These are phyloP conservation scores for Pseudozyma tsukubaensis DNA, from an alignment of 1,284 basidiomycete genomes.

Conservation along the genomic window DNA sequence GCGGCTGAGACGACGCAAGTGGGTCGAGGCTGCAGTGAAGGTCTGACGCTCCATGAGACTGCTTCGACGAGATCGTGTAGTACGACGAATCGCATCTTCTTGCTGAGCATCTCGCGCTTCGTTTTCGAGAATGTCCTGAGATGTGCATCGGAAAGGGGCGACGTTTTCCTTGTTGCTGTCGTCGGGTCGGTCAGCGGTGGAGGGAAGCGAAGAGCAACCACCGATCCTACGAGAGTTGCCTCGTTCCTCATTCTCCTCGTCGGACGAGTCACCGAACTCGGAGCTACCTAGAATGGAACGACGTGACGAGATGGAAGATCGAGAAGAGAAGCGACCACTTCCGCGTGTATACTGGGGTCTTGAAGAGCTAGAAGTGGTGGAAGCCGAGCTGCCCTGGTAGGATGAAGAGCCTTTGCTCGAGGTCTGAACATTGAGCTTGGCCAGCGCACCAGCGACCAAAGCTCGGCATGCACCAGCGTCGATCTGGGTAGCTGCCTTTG, in stretches of 20 bases:
- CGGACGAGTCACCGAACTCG: slow-evolving; percentile 45
- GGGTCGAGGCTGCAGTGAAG: slow-evolving; percentile 14
- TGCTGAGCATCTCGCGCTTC: slow-evolving; percentile 51
- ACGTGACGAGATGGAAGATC: slow-evolving; percentile 28
- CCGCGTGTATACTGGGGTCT: slow-evolving; percentile 22
- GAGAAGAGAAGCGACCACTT: slow-evolving; percentile 30
- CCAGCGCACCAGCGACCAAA: slow-evolving; percentile 25
- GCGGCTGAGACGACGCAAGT: slow-evolving; percentile 32
- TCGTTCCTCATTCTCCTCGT: slow-evolving; percentile 39
- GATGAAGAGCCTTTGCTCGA: slow-evolving; percentile 21
- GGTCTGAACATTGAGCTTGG: slow-evolving; percentile 28
- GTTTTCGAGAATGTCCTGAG: slow-evolving; percentile 31
- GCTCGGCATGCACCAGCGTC: slow-evolving; percentile 9
- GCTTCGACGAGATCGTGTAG: slow-evolving; percentile 32
- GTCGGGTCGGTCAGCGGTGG: slow-evolving; percentile 36
- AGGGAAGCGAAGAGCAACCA: slow-evolving; percentile 42
- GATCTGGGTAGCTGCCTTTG: slow-evolving; percentile 9
- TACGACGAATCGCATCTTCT: slow-evolving; percentile 53
- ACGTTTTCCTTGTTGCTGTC: slow-evolving; percentile 68
- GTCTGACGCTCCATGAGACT: slow-evolving; percentile 47
- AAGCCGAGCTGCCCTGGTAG: slow-evolving; percentile 12
- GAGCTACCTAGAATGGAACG: slow-evolving; percentile 48
- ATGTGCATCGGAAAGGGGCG: slow-evolving; percentile 57
- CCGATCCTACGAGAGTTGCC: slow-evolving; percentile 34
- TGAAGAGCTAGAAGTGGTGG: slow-evolving; percentile 21